Evolutionary conservation across 73 alveolate genomes (phyloP), one percentile per base, ranked within the genome.

Genomic region (Stentor roeselii): DNA sequence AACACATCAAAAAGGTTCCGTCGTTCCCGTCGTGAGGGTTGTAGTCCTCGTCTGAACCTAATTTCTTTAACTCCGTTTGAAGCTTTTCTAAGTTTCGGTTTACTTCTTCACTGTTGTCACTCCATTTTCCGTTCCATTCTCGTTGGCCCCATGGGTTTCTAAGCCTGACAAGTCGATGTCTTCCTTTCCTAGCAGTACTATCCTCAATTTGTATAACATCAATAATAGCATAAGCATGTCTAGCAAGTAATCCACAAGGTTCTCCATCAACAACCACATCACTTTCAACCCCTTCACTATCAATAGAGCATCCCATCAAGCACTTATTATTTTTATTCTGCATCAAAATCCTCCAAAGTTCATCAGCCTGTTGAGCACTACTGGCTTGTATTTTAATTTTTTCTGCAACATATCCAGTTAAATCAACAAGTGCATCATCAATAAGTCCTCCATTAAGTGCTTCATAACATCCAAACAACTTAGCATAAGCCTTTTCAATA

Each of bases 141-240:
- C 92, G 91, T 82, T 93, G 92, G 38, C 99, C 99, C 99, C 99
- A 98, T 2, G 99, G 99, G 91, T 98, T 98, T 86, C 99, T 94
- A 34, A 97, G 87, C 78, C 98, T 89, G 59, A 97, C 87, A 37
- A 98, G 90, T 86, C 99, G 91, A 86, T 93, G 96, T 41, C 87
- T 76, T 75, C 89, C 88, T 76, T 89, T 86, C 6, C 86, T 76
- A 0, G 84, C 74, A 15, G 32, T 39, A n/a, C 36, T 34, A 39
- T 76, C 39, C 21, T 15, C 85, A 4, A 97, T 88, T 83, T 96
- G 98, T 87, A 97, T 90, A 15, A 95, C 93, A 92, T 96, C 99
- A 59, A 95, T 90, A 27, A 97, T 91, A 6, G 98, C 96, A 89
- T 97, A 97, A 31, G 99, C 99, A 86, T 97, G 99, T 3, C 98